Conservation (phyloP, 129 eudicot genomes). For the Pittosporum tobira region DNA sequence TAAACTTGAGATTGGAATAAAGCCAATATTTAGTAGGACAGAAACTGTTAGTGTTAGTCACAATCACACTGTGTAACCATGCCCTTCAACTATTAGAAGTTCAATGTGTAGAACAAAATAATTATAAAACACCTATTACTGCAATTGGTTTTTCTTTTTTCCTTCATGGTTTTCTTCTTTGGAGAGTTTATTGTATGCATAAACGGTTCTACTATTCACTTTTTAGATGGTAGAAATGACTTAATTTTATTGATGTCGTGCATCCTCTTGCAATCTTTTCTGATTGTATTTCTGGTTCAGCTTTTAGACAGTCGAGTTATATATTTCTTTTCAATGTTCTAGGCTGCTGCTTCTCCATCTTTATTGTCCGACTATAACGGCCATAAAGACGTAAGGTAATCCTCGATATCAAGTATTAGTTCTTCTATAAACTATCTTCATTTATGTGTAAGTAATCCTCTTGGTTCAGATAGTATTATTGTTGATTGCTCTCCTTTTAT, state of each 20-base stretch:
- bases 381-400: constrained; percentile 14
- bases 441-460: neutral
- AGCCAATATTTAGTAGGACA: too few species aligned
- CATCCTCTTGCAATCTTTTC: neutral
- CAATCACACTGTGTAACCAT: too few species aligned
- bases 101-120: too few species aligned
- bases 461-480: too few species aligned
- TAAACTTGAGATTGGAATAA: too few species aligned
- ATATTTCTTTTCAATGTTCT: neutral
- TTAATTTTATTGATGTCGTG: neutral
- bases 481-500: neutral
- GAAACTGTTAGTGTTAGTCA: too few species aligned
- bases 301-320: neutral
- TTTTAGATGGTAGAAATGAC: too few species aligned
- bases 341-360: constrained; percentile 19
- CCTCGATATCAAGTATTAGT: neutral
- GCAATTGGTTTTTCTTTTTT: neutral
- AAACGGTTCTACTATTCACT: too few species aligned
- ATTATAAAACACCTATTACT: neutral
- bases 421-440: neutral
- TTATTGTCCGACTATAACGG: constrained; percentile 10
- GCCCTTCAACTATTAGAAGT: too few species aligned
- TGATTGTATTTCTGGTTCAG: neutral
- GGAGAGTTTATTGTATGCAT: neutral
- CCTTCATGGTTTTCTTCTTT: neutral